These are phyloP conservation scores for Patellaria atrata DNA, from an alignment of 495 filamentous ascomycete genomes.

Conservation along the genomic window DNA sequence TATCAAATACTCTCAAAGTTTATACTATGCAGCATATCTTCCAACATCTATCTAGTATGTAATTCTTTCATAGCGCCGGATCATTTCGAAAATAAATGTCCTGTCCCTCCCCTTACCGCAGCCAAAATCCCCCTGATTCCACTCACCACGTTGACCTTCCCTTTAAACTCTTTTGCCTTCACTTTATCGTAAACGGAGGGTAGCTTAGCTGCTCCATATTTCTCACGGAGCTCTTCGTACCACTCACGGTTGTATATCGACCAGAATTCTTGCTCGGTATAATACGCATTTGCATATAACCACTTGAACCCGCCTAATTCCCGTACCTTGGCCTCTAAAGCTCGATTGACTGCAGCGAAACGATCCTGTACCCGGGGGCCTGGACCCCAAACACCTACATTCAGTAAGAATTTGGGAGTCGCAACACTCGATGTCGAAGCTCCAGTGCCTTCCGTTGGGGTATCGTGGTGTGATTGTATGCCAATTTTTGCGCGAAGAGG, in stretches of 20 bases:
- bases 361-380: constrained; percentile 25
- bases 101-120: no score
- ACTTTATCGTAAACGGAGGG: constrained; percentile 46
- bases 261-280: constrained; percentile 43
- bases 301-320: constrained; percentile 56
- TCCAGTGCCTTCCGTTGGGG: no score
- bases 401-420: constrained; percentile 32
- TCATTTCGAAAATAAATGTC: no score
- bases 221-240: constrained; percentile 36
- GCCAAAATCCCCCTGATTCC: no score
- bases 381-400: constrained; percentile 42
- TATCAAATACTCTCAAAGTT: no score
- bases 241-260: constrained; percentile 33
- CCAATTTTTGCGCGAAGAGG: constrained; percentile 37
- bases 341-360: constrained; percentile 46
- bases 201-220: constrained; percentile 36
- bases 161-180: no score
- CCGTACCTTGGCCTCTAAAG: constrained; percentile 47
- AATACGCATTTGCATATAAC: constrained; percentile 46
- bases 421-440: constrained; percentile 2
- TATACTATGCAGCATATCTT: no score
- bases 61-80: no score
- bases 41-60: no score
- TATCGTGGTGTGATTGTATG: constrained; percentile 11
- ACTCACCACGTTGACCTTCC: no score